A percentile compares a stretch with the other conserved stretches of the same genome.
phyloP scores from a whole-genome alignment of 306 rosid genomes.

The Vachellia collinsii region DNA sequence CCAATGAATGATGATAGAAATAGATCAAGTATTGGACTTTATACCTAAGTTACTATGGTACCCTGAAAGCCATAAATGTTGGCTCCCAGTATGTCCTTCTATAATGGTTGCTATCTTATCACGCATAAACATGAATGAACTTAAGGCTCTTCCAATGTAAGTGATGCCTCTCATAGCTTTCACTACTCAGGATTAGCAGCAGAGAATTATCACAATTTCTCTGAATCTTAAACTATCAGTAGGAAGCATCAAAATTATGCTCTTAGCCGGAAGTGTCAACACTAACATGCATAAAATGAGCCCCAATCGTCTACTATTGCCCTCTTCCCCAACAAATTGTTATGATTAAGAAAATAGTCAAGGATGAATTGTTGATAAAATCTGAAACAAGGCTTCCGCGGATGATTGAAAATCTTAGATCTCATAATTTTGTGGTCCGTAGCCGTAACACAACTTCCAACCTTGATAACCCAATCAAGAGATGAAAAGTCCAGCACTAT shows the following conservation, averaged over 20 bases:
- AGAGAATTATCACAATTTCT: not conserved
- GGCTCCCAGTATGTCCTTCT: not conserved
- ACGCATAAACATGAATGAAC: not conserved
- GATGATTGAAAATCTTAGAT: constrained; percentile 21
- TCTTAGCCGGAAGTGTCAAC: not conserved
- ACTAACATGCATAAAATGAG: constrained; percentile 11
- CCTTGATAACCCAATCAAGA: not conserved
- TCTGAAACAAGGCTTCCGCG: constrained; percentile 5
- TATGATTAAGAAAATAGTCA: constrained; percentile 14
- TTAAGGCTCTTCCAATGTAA: not conserved
- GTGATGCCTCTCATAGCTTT: constrained; percentile 8
- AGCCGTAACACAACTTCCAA: not conserved
- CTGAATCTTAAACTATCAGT: not conserved
- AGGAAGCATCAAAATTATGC: not conserved
- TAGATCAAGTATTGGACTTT: not conserved
- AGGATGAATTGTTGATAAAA: constrained; percentile 13
- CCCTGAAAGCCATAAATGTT: not conserved
- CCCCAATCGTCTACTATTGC: constrained; percentile 5
- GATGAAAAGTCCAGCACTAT: not conserved
- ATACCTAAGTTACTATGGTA: not conserved
- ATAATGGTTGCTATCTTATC: not conserved
- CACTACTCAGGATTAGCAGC: not conserved
- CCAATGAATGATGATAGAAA: not conserved
- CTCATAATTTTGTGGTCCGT: not conserved
- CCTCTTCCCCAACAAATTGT: not conserved